Conservation (phyloP, 1,284 basidiomycete genomes). For the Cutaneotrichosporon dermatis region DNA sequence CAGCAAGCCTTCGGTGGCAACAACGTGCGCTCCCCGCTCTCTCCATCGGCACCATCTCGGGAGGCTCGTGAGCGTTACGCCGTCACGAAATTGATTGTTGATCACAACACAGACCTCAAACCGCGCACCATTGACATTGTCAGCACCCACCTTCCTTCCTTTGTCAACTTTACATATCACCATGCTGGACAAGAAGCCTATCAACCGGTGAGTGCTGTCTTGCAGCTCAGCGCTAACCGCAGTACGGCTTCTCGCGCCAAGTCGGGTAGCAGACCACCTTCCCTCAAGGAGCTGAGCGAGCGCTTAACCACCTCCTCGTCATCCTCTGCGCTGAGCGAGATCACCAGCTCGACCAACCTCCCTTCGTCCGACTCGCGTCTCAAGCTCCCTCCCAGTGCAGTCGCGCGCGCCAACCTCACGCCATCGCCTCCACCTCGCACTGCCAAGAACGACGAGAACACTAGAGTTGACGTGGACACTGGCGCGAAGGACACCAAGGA, state of each 20-base stretch:
- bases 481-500: neutral
- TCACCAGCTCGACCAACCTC: conserved; percentile 45
- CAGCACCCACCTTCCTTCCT: too few relatives aligned
- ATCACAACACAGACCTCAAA: too few relatives aligned
- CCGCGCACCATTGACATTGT: too few relatives aligned
- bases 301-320: conserved; percentile 1
- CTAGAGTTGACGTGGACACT: neutral
- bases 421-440: neutral
- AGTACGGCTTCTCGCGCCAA: neutral
- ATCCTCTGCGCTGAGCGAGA: conserved; percentile 43
- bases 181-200: too few relatives aligned
- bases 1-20: too few relatives aligned
- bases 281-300: neutral
- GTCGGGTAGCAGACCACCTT: neutral
- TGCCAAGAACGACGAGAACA: neutral
- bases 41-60: too few relatives aligned
- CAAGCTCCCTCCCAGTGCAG: conserved; percentile 61
- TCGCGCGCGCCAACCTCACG: conserved; percentile 49
- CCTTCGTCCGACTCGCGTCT: conserved; percentile 41
- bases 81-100: too few relatives aligned
- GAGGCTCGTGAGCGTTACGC: too few relatives aligned
- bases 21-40: too few relatives aligned
- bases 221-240: neutral
- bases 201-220: too few relatives aligned
- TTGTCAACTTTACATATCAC: too few relatives aligned